Percentiles rank a stretch among this genome's conserved stretches.
Evolutionary conservation across 371 early-diverging fungal genomes (phyloP).

Genomic region (Mucor lusitanicus): DNA sequence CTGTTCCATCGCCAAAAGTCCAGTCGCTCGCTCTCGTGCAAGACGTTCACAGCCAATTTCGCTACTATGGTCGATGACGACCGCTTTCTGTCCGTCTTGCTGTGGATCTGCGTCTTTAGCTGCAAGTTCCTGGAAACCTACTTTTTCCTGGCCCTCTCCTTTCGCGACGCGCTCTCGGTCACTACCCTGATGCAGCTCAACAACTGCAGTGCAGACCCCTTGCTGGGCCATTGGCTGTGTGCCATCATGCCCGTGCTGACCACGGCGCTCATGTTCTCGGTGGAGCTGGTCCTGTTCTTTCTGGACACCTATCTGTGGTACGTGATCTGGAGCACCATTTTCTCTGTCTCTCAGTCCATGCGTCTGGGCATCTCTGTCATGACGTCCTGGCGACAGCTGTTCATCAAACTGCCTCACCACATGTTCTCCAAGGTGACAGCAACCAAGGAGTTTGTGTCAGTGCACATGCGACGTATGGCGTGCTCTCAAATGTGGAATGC

Average conservation of each 20-base stretch:
- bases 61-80: slow-evolving; percentile 67
- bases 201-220: slow-evolving; percentile 57
- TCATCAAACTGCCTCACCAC: slow-evolving; percentile 75
- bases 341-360: slow-evolving; percentile 79
- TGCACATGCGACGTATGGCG: slow-evolving; percentile 71
- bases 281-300: slow-evolving; percentile 80
- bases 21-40: slow-evolving; percentile 58
- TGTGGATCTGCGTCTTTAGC: slow-evolving; percentile 78
- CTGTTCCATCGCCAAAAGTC: slow-evolving; percentile 54
- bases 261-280: slow-evolving; percentile 72
- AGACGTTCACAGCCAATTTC: slow-evolving; percentile 80
- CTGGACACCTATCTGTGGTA: slow-evolving; percentile 93
- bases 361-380: slow-evolving; percentile 82
- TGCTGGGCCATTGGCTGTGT: slow-evolving; percentile 57
- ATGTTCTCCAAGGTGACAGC: slow-evolving; percentile 78
- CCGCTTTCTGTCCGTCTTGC: slow-evolving; percentile 66
- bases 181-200: slow-evolving; percentile 52
- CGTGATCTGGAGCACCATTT: slow-evolving; percentile 81
- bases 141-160: slow-evolving; percentile 79
- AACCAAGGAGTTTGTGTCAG: slow-evolving; percentile 64
- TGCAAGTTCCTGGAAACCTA: slow-evolving; percentile 85
- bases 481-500: slow-evolving; percentile 92
- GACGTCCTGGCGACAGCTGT: slow-evolving; percentile 85
- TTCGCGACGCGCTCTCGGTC: slow-evolving; percentile 76
- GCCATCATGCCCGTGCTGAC: slow-evolving; percentile 66